Conservation (phyloP, 768 basidiomycete genomes). For the Pulveroboletus sp. region DNA sequence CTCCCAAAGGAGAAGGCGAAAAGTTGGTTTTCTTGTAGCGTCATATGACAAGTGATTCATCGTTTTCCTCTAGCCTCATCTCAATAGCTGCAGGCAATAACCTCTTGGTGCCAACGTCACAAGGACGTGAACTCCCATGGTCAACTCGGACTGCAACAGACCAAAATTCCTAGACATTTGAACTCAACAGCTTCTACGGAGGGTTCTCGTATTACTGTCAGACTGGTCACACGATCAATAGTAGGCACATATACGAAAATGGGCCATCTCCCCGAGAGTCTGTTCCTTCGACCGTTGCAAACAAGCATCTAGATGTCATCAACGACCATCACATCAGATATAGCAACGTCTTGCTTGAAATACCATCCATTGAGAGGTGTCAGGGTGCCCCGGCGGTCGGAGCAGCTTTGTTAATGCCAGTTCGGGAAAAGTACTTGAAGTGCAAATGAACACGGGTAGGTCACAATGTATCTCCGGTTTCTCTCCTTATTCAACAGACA, state of each 20-base stretch:
- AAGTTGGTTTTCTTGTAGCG: conserved; percentile 40
- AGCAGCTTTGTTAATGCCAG: conserved; percentile 72
- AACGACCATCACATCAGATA: conserved; percentile 54
- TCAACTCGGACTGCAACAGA: conserved; percentile 77
- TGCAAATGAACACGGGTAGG: conserved; percentile 82
- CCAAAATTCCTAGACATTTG: conserved; percentile 42
- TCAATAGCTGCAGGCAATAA: conserved; percentile 72
- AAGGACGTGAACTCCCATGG: conserved; percentile 75
- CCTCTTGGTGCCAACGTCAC: conserved; percentile 66
- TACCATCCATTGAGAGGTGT: conserved; percentile 70
- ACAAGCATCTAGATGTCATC: conserved; percentile 25
- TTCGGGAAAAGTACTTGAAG: conserved; percentile 80
- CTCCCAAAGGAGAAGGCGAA: conserved; percentile 56
- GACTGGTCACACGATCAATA: conserved; percentile 56
- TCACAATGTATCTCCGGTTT: not conserved
- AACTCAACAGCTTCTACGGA: conserved; percentile 14
- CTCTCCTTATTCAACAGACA: conserved; percentile 1
- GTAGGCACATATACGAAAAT: conserved; percentile 49
- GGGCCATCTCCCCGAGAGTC: conserved; percentile 35
- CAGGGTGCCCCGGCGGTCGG: conserved; percentile 56
- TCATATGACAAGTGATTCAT: conserved; percentile 10
- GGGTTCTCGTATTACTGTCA: conserved; percentile 40
- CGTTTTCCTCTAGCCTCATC: conserved; percentile 48
- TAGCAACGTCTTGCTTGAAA: conserved; percentile 69
- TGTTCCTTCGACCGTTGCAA: conserved; percentile 16